Percentiles rank a stretch among this genome's conserved stretches.
Conservation (phyloP, 768 basidiomycete species). For the Rhodotorula taiwanensis region DNA sequence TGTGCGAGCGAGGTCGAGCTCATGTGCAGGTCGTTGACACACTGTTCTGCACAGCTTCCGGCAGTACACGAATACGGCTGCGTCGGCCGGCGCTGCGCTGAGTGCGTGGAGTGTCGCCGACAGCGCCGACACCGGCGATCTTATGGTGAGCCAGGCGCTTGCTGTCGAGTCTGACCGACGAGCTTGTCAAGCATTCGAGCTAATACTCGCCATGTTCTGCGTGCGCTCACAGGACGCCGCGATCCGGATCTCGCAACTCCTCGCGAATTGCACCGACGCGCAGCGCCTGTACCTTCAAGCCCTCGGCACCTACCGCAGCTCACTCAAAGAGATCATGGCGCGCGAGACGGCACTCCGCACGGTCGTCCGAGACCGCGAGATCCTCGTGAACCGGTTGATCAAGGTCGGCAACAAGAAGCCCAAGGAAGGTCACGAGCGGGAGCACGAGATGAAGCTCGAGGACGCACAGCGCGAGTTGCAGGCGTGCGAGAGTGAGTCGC, state of each 20-base stretch:
- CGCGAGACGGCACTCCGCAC: conserved; percentile 38
- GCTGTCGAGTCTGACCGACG: too few relatives aligned
- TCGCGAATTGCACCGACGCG: conserved; percentile 30
- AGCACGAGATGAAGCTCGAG: conserved; percentile 34
- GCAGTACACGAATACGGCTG: conserved; percentile 31
- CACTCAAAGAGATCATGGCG: conserved; percentile 39
- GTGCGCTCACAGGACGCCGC: conserved; percentile 26
- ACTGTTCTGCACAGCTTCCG: conserved; percentile 21
- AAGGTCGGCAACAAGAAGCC: conserved; percentile 40
- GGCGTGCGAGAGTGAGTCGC: conserved; percentile 37
- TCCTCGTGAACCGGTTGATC: conserved; percentile 40
- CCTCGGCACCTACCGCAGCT: conserved; percentile 35
- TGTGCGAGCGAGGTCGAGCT: too few relatives aligned
- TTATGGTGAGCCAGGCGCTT: conserved; percentile 29
- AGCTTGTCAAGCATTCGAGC: too few relatives aligned
- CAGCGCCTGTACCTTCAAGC: conserved; percentile 38
- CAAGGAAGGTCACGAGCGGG: conserved; percentile 7
- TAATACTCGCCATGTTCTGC: background rate
- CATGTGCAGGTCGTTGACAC: too few relatives aligned
- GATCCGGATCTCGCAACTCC: conserved; percentile 32
- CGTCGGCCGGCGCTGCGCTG: conserved; percentile 23
- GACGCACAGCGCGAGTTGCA: conserved; percentile 39
- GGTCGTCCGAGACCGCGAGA: conserved; percentile 41
- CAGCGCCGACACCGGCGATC: conserved; percentile 26
- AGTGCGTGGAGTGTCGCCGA: conserved; percentile 39